phyloP scores from a whole-genome alignment of 2,329 filamentous ascomycete genomes.

The Sporothrix inflata region DNA sequence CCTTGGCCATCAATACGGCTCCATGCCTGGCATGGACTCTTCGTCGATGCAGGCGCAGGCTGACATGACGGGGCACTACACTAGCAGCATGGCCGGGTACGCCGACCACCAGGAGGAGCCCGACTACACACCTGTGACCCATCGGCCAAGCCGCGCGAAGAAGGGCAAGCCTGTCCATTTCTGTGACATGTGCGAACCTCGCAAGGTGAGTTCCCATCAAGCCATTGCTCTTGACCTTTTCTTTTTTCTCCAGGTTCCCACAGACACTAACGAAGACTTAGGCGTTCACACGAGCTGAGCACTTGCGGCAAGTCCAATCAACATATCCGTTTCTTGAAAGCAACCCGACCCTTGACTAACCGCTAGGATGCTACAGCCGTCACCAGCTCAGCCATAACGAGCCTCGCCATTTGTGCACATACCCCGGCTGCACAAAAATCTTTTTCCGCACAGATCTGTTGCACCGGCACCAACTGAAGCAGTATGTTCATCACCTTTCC shows the following conservation, averaged over 20 bases:
- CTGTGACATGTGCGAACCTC: conserved; percentile 30
- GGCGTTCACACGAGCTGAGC: conserved; percentile 28
- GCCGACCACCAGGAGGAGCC: not conserved
- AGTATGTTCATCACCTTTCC: conserved; percentile 45
- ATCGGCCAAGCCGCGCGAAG: conserved; percentile 29
- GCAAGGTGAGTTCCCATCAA: conserved; percentile 24
- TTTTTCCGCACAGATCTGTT: conserved; percentile 65
- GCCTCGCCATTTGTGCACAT: conserved; percentile 55
- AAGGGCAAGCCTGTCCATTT: conserved; percentile 33
- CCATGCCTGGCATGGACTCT: not conserved
- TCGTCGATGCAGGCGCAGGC: not conserved
- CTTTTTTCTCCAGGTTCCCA: not conserved
- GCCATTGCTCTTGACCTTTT: conserved; percentile 33
- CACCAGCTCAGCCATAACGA: conserved; percentile 41
- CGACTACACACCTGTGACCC: conserved; percentile 27
- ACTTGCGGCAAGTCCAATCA: conserved; percentile 36
- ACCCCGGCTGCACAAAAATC: conserved; percentile 57
- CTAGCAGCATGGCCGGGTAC: not conserved
- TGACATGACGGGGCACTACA: not conserved
- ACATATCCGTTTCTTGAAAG: not conserved
- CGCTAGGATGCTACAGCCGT: conserved; percentile 24
- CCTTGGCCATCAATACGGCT: not conserved
- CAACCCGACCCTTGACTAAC: not conserved
- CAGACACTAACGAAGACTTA: conserved; percentile 37
- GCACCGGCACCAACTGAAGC: conserved; percentile 58